These are phyloP conservation scores for Pharnaceum exiguum DNA, from an alignment of 148 eudicot species.

Conservation along the genomic window DNA sequence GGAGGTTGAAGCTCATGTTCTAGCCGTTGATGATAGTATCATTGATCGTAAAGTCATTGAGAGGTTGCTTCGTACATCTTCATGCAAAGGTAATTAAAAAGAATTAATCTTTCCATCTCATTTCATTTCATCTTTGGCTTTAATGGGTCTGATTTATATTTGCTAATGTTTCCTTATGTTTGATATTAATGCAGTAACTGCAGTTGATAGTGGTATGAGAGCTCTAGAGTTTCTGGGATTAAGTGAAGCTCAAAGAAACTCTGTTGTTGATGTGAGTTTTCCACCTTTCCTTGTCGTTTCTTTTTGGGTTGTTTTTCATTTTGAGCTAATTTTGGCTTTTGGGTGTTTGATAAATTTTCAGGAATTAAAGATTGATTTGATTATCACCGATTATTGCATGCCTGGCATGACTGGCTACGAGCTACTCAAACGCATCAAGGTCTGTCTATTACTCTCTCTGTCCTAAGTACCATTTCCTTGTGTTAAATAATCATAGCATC, in stretches of 20 bases:
- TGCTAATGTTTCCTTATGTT: not conserved
- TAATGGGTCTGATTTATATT: not conserved
- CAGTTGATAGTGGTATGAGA: slow-evolving; percentile 78
- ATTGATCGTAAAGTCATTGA: slow-evolving; percentile 38
- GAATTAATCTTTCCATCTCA: not conserved
- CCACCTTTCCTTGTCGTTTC: not conserved
- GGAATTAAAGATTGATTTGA: slow-evolving; percentile 76
- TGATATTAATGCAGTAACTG: slow-evolving; percentile 45
- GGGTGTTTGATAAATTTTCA: slow-evolving; percentile 5
- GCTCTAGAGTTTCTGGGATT: slow-evolving; percentile 75
- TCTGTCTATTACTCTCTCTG: slow-evolving; percentile 7
- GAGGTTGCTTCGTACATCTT: slow-evolving; percentile 31
- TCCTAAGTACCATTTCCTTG: not conserved
- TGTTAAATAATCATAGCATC: no score
- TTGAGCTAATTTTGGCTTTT: not conserved
- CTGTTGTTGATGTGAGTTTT: slow-evolving; percentile 47
- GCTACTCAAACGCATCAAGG: slow-evolving; percentile 80
- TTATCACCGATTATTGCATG: slow-evolving; percentile 91
- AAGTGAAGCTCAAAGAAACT: slow-evolving; percentile 43
- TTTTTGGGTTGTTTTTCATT: not conserved
- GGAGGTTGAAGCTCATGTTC: slow-evolving; percentile 28
- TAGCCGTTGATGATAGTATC: slow-evolving; percentile 38
- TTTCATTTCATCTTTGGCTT: slow-evolving; percentile 7
- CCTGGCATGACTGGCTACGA: slow-evolving; percentile 96
- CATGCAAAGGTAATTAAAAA: slow-evolving; percentile 27